These are phyloP conservation scores for Pinus taeda DNA, from an alignment of 75 land plant species.

Conservation along the genomic window DNA sequence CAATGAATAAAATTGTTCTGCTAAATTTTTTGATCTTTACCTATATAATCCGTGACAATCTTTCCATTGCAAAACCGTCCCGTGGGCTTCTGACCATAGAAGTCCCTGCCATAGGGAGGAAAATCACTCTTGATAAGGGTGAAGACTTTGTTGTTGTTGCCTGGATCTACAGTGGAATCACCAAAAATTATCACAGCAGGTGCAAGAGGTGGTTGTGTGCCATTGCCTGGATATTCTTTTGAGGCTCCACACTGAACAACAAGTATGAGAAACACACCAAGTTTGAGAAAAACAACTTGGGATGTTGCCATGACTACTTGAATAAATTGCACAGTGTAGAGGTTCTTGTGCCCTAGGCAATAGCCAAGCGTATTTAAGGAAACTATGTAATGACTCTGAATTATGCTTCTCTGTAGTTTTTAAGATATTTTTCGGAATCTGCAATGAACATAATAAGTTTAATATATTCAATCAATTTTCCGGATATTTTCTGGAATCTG, in stretches of 20 bases:
- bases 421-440: no score
- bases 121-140: constrained; percentile 20
- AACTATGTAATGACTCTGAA: no score
- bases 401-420: no score
- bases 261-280: no score
- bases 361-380: no score
- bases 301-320: no score
- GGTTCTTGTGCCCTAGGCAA: no score
- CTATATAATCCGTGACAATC: constrained; percentile 31
- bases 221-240: not conserved
- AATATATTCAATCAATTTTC: no score
- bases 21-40: constrained; percentile 7
- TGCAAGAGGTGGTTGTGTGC: constrained; percentile 7
- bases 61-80: constrained; percentile 40
- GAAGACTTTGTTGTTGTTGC: constrained; percentile 19
- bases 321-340: no score
- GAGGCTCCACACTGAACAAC: not conserved
- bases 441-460: no score
- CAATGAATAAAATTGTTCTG: not conserved
- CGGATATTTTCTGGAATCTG: no score
- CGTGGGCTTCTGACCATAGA: constrained; percentile 15
- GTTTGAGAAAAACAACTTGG: no score
- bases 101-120: constrained; percentile 30
- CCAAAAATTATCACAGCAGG: constrained; percentile 25
- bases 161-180: constrained; percentile 32